Conservation (phyloP, 164 flowering plant species). For the Stephania yunnanensis region DNA sequence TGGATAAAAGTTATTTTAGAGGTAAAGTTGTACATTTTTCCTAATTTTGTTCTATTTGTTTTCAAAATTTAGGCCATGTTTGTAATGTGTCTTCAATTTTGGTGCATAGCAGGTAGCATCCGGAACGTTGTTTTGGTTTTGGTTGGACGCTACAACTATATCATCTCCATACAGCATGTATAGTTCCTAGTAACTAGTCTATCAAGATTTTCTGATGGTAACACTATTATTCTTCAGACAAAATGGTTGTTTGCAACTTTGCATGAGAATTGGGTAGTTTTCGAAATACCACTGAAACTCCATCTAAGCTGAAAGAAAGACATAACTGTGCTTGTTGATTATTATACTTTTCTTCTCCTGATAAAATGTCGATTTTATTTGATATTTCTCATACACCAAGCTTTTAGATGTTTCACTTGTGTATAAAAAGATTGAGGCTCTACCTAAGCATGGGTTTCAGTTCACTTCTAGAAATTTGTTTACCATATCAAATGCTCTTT, state of each 20-base stretch:
- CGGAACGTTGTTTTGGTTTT: constrained; percentile 61
- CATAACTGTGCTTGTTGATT: background rate
- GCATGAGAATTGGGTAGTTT: background rate
- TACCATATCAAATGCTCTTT: background rate
- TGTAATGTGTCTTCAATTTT: constrained; percentile 10
- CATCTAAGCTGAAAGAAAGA: background rate
- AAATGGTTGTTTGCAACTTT: background rate
- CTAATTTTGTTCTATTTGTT: background rate
- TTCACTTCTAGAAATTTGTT: background rate
- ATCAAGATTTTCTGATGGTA: constrained; percentile 64
- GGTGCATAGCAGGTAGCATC: constrained; percentile 54
- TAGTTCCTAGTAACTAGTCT: constrained; percentile 62
- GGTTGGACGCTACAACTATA: constrained; percentile 55
- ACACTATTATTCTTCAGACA: constrained; percentile 41
- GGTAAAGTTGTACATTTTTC: constrained; percentile 31
- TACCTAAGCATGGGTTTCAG: background rate
- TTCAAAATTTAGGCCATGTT: background rate
- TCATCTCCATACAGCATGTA: constrained; percentile 96
- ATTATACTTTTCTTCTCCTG: background rate
- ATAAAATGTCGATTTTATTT: background rate
- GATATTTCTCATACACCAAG: background rate
- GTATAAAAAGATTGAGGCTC: no score
- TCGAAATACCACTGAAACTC: background rate
- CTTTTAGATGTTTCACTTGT: background rate
- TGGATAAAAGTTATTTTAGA: constrained; percentile 44